A percentile compares a stretch with the other conserved stretches of the same genome.
These are phyloP conservation scores for Scheffersomyces insectosa DNA, from an alignment of 1,139 yeast species.

Conservation along the genomic window DNA sequence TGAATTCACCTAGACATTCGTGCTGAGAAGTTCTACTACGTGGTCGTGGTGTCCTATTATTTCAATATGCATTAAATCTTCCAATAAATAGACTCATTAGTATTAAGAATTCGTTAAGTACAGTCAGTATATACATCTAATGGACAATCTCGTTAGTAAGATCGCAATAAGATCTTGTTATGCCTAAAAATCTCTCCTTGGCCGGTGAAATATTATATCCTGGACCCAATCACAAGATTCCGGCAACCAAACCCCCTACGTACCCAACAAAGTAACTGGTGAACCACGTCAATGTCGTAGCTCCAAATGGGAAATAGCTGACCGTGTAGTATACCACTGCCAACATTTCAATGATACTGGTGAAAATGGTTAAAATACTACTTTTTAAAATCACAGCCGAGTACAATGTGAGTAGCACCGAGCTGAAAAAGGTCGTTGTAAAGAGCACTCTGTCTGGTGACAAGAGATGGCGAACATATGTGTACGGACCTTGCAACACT, in stretches of 20 bases:
- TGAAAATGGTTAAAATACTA: constrained; percentile 73
- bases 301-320: constrained; percentile 95
- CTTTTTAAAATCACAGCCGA: constrained; percentile 58
- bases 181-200: too few species aligned
- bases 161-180: too few species aligned
- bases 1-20: too few species aligned
- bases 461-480: constrained; percentile 70
- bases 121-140: too few species aligned
- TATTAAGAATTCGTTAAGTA: too few species aligned
- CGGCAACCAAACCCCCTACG: constrained; percentile 60
- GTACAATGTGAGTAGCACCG: constrained; percentile 67
- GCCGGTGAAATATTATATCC: background rate
- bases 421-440: constrained; percentile 74
- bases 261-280: constrained; percentile 79
- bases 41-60: too few species aligned
- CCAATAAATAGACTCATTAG: too few species aligned
- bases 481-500: constrained; percentile 85
- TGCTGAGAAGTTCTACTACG: too few species aligned
- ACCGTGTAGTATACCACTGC: constrained; percentile 88
- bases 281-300: constrained; percentile 81
- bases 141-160: too few species aligned
- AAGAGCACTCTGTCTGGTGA: constrained; percentile 79
- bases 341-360: constrained; percentile 74
- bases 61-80: too few species aligned
- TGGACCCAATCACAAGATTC: constrained; percentile 15